These are phyloP conservation scores for Scenedesmus sp. DNA, from an alignment of 163 green algal species.

Conservation along the genomic window DNA sequence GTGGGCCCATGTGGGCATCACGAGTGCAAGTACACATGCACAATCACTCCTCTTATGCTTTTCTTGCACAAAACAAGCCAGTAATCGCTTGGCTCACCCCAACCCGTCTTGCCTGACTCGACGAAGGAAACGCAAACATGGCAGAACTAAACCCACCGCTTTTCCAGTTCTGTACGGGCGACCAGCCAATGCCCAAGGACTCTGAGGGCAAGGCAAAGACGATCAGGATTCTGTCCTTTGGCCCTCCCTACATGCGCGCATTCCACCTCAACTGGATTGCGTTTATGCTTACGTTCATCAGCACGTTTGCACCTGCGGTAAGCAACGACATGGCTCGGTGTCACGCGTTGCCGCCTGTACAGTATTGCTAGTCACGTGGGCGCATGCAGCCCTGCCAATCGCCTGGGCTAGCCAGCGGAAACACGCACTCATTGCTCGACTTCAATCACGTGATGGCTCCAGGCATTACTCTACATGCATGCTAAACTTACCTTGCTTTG, in stretches of 20 bases:
- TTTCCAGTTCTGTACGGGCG: conserved; percentile 37
- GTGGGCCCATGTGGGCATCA: background rate
- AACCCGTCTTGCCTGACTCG: background rate
- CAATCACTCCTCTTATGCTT: no score
- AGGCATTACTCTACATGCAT: no score
- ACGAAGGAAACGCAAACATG: background rate
- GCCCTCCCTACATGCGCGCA: conserved; percentile 40
- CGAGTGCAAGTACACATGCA: background rate
- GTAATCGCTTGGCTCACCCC: background rate
- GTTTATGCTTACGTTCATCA: conserved; percentile 85
- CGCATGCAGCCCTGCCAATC: background rate
- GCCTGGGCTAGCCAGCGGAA: no score
- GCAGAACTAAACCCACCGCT: background rate
- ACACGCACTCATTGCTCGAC: background rate
- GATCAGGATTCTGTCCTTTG: conserved; percentile 33
- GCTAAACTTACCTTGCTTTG: background rate
- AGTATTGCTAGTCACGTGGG: background rate
- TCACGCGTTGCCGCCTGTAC: background rate
- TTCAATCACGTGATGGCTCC: background rate
- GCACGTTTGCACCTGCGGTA: conserved; percentile 84
- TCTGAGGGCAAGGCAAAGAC: conserved; percentile 37
- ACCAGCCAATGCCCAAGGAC: conserved; percentile 16
- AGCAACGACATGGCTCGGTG: conserved; percentile 49
- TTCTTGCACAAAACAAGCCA: background rate
- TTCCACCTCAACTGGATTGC: conserved; percentile 85